A percentile compares a stretch with the other conserved stretches of the same genome.
phyloP scores from a whole-genome alignment of 1,139 yeast genomes.

The Taiozyma sp. region DNA sequence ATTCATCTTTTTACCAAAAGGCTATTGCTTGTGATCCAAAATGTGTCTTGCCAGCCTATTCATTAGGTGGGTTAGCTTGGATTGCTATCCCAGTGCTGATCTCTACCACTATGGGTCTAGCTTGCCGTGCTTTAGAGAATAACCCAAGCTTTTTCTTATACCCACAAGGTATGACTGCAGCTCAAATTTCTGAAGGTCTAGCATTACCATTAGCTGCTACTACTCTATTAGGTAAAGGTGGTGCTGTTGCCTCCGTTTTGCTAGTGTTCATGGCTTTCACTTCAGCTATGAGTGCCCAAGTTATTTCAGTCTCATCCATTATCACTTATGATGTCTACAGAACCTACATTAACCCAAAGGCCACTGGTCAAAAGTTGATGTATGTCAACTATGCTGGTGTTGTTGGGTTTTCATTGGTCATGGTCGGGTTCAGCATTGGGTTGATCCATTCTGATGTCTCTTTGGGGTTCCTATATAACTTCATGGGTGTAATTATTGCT shows the following conservation, averaged over 20 bases:
- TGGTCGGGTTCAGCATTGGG: slow-evolving; percentile 83
- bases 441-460: slow-evolving; percentile 75
- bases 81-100: slow-evolving; percentile 80
- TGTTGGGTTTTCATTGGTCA: slow-evolving; percentile 49
- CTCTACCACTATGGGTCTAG: slow-evolving; percentile 81
- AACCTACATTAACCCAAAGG: slow-evolving; percentile 71
- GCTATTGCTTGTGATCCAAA: slow-evolving; percentile 85
- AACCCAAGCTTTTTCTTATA: slow-evolving; percentile 72
- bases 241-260: slow-evolving; percentile 74
- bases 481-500: slow-evolving; percentile 84
- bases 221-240: slow-evolving; percentile 79
- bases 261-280: slow-evolving; percentile 82
- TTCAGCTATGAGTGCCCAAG: slow-evolving; percentile 80
- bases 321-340: slow-evolving; percentile 82
- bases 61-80: slow-evolving; percentile 90
- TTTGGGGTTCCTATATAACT: slow-evolving; percentile 83
- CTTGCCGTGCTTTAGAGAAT: slow-evolving; percentile 65
- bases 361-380: slow-evolving; percentile 67
- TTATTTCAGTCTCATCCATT: slow-evolving; percentile 81
- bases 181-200: slow-evolving; percentile 73
- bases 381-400: slow-evolving; percentile 25
- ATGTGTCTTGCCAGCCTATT: slow-evolving; percentile 85
- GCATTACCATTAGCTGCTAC: slow-evolving; percentile 85
- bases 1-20: slow-evolving; percentile 86
- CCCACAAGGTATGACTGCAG: slow-evolving; percentile 57